Evolutionary conservation across 176 grass and related monocot species (phyloP).

Genomic region (Melocanna baccifera): DNA sequence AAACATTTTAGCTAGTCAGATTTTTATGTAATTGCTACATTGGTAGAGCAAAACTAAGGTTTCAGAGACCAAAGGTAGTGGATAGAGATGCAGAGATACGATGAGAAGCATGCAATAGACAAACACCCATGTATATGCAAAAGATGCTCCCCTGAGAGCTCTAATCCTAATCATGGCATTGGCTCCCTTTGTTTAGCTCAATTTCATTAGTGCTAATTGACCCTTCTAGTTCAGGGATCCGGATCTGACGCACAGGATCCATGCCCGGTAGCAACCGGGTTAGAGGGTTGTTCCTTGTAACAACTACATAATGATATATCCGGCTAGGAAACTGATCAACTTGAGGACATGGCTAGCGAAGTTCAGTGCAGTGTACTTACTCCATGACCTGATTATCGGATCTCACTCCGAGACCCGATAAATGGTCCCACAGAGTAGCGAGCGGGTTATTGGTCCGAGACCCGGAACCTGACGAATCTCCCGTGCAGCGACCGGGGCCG

Average conservation of each 20-base stretch:
- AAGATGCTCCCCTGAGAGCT: constrained; percentile 51
- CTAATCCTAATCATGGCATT: constrained; percentile 55
- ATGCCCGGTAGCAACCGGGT: not conserved
- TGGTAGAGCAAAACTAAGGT: not conserved
- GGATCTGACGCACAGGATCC: not conserved
- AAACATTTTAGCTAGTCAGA: not conserved
- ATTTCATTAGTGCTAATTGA: not conserved
- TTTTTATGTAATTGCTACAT: not conserved
- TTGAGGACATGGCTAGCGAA: not conserved
- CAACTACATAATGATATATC: not conserved
- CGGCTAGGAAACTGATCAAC: not conserved
- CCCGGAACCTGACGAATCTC: not conserved
- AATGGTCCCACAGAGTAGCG: too few relatives aligned
- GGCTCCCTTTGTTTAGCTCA: not conserved
- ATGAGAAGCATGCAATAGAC: constrained; percentile 29
- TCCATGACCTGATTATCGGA: not conserved
- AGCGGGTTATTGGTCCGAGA: too few relatives aligned
- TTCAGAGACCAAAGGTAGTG: constrained; percentile 15
- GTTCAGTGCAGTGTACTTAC: not conserved
- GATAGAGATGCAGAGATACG: constrained; percentile 15
- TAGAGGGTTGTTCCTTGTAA: not conserved
- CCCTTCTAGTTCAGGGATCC: not conserved
- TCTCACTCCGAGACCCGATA: not conserved
- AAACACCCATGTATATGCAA: constrained; percentile 6
- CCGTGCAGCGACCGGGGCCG: not conserved